Evolutionary conservation across 768 basidiomycete genomes (phyloP).

Genomic region (Inosperma sp.): DNA sequence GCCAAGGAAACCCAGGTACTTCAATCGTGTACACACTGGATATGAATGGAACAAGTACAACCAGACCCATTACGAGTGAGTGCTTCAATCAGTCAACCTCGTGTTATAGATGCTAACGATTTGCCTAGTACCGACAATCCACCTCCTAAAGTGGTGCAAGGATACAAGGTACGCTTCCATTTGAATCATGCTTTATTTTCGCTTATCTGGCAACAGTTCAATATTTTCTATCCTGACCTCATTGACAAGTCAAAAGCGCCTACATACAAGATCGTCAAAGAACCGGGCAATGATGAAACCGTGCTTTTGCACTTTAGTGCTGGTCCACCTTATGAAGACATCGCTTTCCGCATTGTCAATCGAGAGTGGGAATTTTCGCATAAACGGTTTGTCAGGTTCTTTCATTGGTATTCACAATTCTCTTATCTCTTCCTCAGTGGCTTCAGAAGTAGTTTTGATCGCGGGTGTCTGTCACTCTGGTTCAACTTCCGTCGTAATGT

Average conservation of each 20-base stretch:
- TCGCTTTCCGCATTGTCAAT: constrained; percentile 96
- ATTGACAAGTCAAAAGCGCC: constrained; percentile 98
- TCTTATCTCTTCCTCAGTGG: constrained; percentile 48
- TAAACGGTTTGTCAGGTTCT: constrained; percentile 61
- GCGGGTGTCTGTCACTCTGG: constrained; percentile 93
- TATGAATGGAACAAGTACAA: constrained; percentile 99
- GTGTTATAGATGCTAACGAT: constrained; percentile 13
- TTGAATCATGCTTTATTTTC: constrained; percentile 1
- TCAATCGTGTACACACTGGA: constrained; percentile 98
- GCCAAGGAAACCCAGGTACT: constrained; percentile 95
- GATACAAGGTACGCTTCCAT: constrained; percentile 72
- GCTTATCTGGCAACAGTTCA: constrained; percentile 51
- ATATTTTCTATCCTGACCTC: constrained; percentile 98
- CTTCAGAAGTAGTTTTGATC: constrained; percentile 94
- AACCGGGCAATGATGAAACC: constrained; percentile 93
- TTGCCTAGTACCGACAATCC: constrained; percentile 86
- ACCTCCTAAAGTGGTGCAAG: constrained; percentile 98
- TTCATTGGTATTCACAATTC: not conserved
- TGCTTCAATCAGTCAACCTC: constrained; percentile 20
- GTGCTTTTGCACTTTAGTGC: constrained; percentile 91
- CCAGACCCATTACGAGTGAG: constrained; percentile 98
- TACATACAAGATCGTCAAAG: constrained; percentile 92
- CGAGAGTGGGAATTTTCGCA: constrained; percentile 99
- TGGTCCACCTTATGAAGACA: constrained; percentile 97
- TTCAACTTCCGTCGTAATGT: constrained; percentile 95